These are phyloP conservation scores for Penicillium fimorum DNA, from an alignment of 495 filamentous ascomycete species.

Conservation along the genomic window DNA sequence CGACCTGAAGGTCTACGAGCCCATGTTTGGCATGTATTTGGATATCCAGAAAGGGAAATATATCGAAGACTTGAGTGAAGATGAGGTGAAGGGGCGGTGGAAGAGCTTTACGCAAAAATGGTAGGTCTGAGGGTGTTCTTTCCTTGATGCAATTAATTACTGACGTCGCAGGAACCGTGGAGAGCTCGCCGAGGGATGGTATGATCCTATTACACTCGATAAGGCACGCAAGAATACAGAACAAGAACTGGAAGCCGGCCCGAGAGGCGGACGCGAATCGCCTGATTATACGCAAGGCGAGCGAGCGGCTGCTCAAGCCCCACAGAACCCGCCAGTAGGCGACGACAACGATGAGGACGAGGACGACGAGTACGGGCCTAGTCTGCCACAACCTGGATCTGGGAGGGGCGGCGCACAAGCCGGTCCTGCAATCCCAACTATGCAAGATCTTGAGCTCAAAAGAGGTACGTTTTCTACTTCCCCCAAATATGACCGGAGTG, in stretches of 20 bases:
- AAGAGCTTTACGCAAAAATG: slow-evolving; percentile 91
- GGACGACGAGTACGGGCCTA: slow-evolving; percentile 71
- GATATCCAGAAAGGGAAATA: slow-evolving; percentile 80
- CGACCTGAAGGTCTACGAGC: slow-evolving; percentile 60
- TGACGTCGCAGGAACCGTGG: slow-evolving; percentile 71
- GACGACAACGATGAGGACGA: slow-evolving; percentile 57
- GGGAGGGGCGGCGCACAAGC: slow-evolving; percentile 30
- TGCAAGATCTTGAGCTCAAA: slow-evolving; percentile 71
- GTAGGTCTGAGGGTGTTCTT: slow-evolving; percentile 46
- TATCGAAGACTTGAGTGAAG: slow-evolving; percentile 61
- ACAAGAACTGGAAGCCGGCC: slow-evolving; percentile 3
- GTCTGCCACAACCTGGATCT: slow-evolving; percentile 48
- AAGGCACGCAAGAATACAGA: slow-evolving; percentile 42
- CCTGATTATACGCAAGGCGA: slow-evolving; percentile 27
- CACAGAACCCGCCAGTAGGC: slow-evolving; percentile 18
- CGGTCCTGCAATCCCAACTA: slow-evolving; percentile 73
- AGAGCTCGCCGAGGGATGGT: slow-evolving; percentile 93
- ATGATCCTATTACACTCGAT: slow-evolving; percentile 66
- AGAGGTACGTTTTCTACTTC: slow-evolving; percentile 45
- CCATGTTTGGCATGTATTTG: slow-evolving; percentile 82
- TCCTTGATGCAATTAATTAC: slow-evolving; percentile 1
- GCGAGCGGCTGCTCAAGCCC: slow-evolving; percentile 9
- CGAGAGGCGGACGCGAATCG: slow-evolving; percentile 19
- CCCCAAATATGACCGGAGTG: not conserved
- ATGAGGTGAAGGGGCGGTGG: slow-evolving; percentile 80